Evolutionary conservation across 495 filamentous ascomycete genomes (phyloP), one percentile per base, ranked within the genome.

Genomic region (Hypomontagnella monticulosa): DNA sequence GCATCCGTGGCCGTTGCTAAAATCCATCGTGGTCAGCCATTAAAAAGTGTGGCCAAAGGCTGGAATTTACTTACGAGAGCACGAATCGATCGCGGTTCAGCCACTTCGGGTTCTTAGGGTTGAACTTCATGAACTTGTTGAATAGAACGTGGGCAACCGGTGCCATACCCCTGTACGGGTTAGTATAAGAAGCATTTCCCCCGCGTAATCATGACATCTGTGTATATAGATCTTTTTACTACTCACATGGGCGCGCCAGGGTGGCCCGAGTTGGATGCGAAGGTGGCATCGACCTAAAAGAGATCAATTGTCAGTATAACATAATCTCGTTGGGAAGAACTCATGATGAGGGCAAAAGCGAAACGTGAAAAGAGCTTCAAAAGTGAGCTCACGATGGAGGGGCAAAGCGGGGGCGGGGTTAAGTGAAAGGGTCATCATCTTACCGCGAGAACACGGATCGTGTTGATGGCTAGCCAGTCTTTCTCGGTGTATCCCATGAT

Each of bases 111-210:
- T 96, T 97, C 87, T 97, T 93, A 63, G 95, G 95, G 89, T 99
- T 99, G 86, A 97, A 99, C 73, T 79, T 95, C 95, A 99, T 93
- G 86, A 97, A 93, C 79, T 92, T 94, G 86, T 96, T 96, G 84
- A 92, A 99, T 69, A 99, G 90, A 73, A 99, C 91, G 86, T 99
- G 95, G 78, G 95, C 88, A 72, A 93, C 88, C 44, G 96, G 95
- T 73, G 95, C 95, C 95, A 99, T 92, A 81, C 93, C 93, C 93
- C 81, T 83, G 40, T 2, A 46, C 6, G 27, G 32, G 11, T 69
- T 12, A 51, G 55, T 69, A 71, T 73, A 38, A 76, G 75, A 47
- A 33, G 10, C 32, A 16, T 16, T 51, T 43, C 50, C 49, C 12
- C 18, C 14, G 18, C 9, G 52, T 36, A 48, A 27, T 27, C 41